These are phyloP conservation scores for Grammothele lineata DNA, from an alignment of 768 basidiomycete genomes.

Conservation along the genomic window DNA sequence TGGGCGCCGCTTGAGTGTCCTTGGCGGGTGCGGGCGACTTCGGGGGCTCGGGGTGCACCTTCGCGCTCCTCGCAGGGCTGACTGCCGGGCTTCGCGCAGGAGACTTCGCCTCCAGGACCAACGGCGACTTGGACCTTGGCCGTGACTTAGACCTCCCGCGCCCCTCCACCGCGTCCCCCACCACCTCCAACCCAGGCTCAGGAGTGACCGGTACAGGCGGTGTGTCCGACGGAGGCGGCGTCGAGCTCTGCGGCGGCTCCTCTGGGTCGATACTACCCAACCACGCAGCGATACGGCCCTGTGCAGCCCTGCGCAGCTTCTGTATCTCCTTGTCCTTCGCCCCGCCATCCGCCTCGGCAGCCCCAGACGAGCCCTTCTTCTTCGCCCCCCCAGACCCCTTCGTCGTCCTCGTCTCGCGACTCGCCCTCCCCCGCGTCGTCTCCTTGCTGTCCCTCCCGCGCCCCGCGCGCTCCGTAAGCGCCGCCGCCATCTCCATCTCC, in stretches of 20 bases:
- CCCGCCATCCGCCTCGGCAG: conserved; percentile 10
- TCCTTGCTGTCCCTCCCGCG: conserved; percentile 10
- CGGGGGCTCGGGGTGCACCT: neutral
- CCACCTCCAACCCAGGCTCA: neutral
- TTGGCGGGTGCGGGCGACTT: neutral
- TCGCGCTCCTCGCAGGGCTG: neutral
- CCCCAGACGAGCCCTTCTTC: conserved; percentile 23
- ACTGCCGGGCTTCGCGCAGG: conserved; percentile 3
- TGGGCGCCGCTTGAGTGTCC: conserved; percentile 37
- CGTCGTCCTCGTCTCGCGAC: conserved; percentile 2
- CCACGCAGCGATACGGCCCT: conserved; percentile 78
- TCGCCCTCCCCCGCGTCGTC: neutral
- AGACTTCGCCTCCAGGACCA: neutral
- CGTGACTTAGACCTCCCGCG: too few relatives aligned
- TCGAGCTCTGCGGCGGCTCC: conserved; percentile 42
- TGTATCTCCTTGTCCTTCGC: conserved; percentile 33
- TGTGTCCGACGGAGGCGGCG: conserved; percentile 15
- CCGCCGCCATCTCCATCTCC: neutral
- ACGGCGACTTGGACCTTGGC: too few relatives aligned
- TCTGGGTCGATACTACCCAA: conserved; percentile 61
- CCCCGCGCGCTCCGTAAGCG: neutral
- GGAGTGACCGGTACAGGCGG: conserved; percentile 2
- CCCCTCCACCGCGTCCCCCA: neutral
- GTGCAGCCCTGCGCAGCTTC: conserved; percentile 43
- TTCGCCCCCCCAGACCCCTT: conserved; percentile 1